Percentiles rank a stretch among this genome's conserved stretches.
These are phyloP conservation scores for Sechiopsis laciniata DNA, from an alignment of 306 rosid genomes.

Conservation along the genomic window DNA sequence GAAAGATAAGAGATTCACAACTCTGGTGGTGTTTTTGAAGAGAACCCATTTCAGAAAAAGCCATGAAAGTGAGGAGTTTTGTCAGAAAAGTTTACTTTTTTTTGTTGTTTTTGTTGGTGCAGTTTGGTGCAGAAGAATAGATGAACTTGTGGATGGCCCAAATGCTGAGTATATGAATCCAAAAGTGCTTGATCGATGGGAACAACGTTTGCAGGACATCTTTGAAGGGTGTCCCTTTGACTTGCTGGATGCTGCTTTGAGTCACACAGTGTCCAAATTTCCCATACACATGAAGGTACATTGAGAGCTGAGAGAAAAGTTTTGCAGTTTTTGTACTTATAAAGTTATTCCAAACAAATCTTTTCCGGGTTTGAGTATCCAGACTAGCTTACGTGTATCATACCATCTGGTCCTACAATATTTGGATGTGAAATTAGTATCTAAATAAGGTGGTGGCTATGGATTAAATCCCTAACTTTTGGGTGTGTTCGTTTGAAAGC, in stretches of 20 bases:
- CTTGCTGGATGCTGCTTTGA: conserved; percentile 68
- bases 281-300: conserved; percentile 71
- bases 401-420: no score
- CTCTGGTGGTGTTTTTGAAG: background rate
- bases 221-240: conserved; percentile 73
- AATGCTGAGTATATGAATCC: conserved; percentile 60
- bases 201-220: conserved; percentile 60
- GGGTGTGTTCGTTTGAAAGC: background rate
- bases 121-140: conserved; percentile 97
- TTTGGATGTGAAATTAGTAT: no score
- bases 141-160: conserved; percentile 82
- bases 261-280: conserved; percentile 54
- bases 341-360: no score
- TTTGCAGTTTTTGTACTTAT: no score
- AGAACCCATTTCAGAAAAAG: background rate
- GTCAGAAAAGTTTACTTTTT: background rate
- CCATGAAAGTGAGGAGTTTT: background rate
- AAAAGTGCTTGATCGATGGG: conserved; percentile 84
- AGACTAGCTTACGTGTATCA: no score
- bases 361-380: no score
- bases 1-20: background rate
- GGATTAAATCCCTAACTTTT: background rate
- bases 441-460: no score
- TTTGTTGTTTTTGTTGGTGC: background rate
- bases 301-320: background rate